Base-by-base conservation (phyloP, 2,329 filamentous ascomycete genomes). In the Colletotrichum caudatum region DNA sequence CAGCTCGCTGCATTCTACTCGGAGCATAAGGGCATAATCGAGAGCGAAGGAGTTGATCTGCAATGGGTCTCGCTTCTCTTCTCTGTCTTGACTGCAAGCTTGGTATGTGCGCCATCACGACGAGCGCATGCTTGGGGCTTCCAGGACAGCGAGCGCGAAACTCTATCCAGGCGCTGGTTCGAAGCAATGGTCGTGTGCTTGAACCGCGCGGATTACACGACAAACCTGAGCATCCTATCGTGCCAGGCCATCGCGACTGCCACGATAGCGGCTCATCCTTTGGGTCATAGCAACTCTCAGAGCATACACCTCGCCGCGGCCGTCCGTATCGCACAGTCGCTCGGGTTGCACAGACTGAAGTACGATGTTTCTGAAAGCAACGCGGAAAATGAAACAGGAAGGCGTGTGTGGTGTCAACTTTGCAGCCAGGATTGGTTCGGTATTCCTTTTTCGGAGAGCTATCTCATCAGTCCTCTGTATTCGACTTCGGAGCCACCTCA, bases 201-300 rank as follows among this genome's bases (percentile, higher is more conserved):
- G 2, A 82, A 85, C 48, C 77, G 82, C 5, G 84, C 82, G 3
- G 82, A 85, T 60, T 87, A 83, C 71, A 84, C 82, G 62, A 81
- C 81, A 48, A 77, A 78, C 53, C 81, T 84, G 72, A 82, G 81
- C 16, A 78, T 85, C 2, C 80, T 82, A 57, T 80, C 82, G 0
- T 79, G 86, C 4, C 82, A 87, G 74, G 81, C 85, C 5, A 84
- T 88, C 50, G 78, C 83, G 12, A 83, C 82, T 1, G 77, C 85
- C 39, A 85, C 85, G n/a, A 82, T 85, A 3, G 83, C 83, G 11
- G 85, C 84, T 11, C 85, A 88, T 75, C 76, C 85, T 20, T 79
- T 87, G 1, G 85, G 85, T 1, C 83, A 82, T 33, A 84, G 84
- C 8, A 85, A 85, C 72, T 82, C 82, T 53, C 84, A 85, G 70